Percentiles rank a stretch among this genome's conserved stretches.
phyloP scores from a whole-genome alignment of 148 eudicot species.

The Drosera capensis region DNA sequence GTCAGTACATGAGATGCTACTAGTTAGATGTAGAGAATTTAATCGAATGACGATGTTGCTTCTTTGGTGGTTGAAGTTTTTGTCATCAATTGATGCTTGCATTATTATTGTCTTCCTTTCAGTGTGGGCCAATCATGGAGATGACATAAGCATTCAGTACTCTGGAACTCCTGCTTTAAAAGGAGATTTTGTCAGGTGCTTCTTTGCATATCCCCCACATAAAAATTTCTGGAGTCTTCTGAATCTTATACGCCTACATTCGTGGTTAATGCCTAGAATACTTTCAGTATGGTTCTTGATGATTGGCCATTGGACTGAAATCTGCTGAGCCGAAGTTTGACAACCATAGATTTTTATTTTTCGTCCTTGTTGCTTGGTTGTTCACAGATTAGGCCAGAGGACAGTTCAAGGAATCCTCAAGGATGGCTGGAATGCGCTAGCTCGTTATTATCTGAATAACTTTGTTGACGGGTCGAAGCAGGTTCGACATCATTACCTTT shows the following conservation, averaged over 20 bases:
- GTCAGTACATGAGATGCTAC: too few relatives aligned
- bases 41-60: too few relatives aligned
- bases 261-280: too few relatives aligned
- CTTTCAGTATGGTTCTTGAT: too few relatives aligned
- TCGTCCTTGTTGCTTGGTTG: neutral
- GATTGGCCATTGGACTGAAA: neutral
- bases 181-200: slow-evolving; percentile 94
- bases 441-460: slow-evolving; percentile 86
- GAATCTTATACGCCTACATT: too few relatives aligned
- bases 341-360: too few relatives aligned
- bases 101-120: slow-evolving; percentile 7
- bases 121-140: slow-evolving; percentile 99
- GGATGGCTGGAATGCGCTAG: slow-evolving; percentile 67
- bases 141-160: slow-evolving; percentile 94
- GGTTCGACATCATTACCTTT: slow-evolving; percentile 25
- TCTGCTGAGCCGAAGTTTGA: too few relatives aligned
- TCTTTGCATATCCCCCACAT: neutral
- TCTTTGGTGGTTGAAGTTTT: neutral
- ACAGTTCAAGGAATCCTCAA: slow-evolving; percentile 65
- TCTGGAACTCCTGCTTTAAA: slow-evolving; percentile 96
- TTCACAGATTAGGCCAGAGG: slow-evolving; percentile 63
- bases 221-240: too few relatives aligned
- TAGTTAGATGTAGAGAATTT: too few relatives aligned
- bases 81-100: neutral
- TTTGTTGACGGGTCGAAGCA: slow-evolving; percentile 85